A percentile compares a stretch with the other conserved stretches of the same genome.
These are phyloP conservation scores for Tilletiaria anomala DNA, from an alignment of 1,284 basidiomycete species.

Conservation along the genomic window DNA sequence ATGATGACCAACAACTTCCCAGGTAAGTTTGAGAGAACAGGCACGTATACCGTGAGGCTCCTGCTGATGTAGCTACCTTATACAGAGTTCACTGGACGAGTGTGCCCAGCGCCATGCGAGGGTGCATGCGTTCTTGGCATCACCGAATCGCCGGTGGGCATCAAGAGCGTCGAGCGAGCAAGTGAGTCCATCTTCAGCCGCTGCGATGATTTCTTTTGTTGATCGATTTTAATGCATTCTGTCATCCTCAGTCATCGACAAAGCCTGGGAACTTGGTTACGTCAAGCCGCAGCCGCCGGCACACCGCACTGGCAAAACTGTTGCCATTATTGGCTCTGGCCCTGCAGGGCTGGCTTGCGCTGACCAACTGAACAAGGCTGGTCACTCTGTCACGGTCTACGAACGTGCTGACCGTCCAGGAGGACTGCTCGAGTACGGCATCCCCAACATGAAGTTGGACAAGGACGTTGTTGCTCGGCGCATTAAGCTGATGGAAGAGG, in stretches of 20 bases:
- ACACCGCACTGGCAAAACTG: conserved; percentile 35
- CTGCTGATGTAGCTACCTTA: no score
- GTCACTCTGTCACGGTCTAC: conserved; percentile 36
- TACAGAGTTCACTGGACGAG: conserved; percentile 34
- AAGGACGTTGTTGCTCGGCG: conserved; percentile 32
- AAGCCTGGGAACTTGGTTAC: conserved; percentile 32
- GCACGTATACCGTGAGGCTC: conserved; percentile 1
- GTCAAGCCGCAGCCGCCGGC: conserved; percentile 29
- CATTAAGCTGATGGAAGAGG: conserved; percentile 33
- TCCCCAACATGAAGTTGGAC: conserved; percentile 39
- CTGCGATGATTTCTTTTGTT: no score
- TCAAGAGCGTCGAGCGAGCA: conserved; percentile 34
- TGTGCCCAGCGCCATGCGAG: conserved; percentile 37
- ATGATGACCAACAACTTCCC: conserved; percentile 39
- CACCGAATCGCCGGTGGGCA: conserved; percentile 34
- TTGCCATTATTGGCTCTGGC: conserved; percentile 33
- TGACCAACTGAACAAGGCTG: conserved; percentile 35
- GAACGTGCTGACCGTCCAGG: conserved; percentile 34
- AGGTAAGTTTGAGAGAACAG: no score
- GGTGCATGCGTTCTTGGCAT: conserved; percentile 35
- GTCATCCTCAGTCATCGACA: no score
- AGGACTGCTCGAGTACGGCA: conserved; percentile 36
- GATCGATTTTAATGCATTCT: no score
- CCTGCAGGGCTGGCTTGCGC: conserved; percentile 31
- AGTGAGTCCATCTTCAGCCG: no score